Conservation (phyloP, 768 basidiomycete species). For the Serpula lacrymans region DNA sequence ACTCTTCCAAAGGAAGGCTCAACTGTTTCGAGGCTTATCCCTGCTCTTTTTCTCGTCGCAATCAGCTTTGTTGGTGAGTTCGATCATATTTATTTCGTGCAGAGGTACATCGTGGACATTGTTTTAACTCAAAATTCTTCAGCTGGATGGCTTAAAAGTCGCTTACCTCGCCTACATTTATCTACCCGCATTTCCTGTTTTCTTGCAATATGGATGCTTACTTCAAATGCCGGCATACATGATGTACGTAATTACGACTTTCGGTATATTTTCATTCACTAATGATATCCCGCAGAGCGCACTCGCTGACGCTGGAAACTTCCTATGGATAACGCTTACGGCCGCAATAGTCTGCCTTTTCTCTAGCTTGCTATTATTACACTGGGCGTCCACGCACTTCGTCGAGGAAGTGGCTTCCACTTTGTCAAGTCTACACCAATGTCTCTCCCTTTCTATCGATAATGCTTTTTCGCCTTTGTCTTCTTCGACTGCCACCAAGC, state of each 20-base stretch:
- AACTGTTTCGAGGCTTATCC: slow-evolving; percentile 29
- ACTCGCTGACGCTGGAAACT: slow-evolving; percentile 24
- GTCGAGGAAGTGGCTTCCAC: slow-evolving; percentile 35
- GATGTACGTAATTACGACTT: slow-evolving; percentile 23
- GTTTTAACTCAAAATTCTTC: slow-evolving; percentile 6
- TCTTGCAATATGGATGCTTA: slow-evolving; percentile 44
- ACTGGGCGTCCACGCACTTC: slow-evolving; percentile 42
- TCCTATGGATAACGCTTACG: slow-evolving; percentile 39
- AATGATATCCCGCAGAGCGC: slow-evolving; percentile 18
- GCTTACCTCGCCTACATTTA: slow-evolving; percentile 40
- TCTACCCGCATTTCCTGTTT: slow-evolving; percentile 46
- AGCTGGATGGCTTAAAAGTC: slow-evolving; percentile 43
- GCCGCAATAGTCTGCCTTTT: slow-evolving; percentile 36
- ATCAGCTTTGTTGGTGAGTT: slow-evolving; percentile 37
- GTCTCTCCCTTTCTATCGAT: slow-evolving; percentile 30
- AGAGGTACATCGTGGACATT: no score
- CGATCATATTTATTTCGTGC: not conserved
- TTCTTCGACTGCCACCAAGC: slow-evolving; percentile 12
- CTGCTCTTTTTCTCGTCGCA: slow-evolving; percentile 37
- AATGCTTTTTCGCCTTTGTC: slow-evolving; percentile 14
- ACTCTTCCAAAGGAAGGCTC: slow-evolving; percentile 22
- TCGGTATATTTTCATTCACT: not conserved
- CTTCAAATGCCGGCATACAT: slow-evolving; percentile 29
- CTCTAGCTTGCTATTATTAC: slow-evolving; percentile 34
- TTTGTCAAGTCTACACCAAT: slow-evolving; percentile 31